A percentile compares a stretch with the other conserved stretches of the same genome.
phyloP scores from a whole-genome alignment of 2,329 filamentous ascomycete genomes.

The Scedosporium apiospermum region DNA sequence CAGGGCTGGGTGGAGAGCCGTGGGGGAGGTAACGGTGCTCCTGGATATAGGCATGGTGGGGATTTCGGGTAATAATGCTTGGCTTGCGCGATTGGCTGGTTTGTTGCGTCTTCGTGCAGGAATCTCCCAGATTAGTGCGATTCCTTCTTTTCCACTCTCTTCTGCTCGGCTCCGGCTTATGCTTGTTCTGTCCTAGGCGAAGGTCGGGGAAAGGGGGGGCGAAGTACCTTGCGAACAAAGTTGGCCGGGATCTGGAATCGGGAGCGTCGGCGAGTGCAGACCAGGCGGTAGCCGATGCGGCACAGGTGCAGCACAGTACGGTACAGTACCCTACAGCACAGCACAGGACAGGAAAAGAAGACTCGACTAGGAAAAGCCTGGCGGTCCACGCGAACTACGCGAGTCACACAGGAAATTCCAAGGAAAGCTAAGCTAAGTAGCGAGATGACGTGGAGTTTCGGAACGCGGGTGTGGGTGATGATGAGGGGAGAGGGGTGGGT shows the following conservation, averaged over 20 bases:
- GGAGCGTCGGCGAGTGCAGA: not conserved
- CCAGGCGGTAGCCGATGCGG: not conserved
- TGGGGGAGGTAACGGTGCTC: conserved; percentile 32
- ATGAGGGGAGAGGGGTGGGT: too few species aligned
- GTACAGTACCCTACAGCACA: too few species aligned
- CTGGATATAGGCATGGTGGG: conserved; percentile 21
- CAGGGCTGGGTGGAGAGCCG: conserved; percentile 41
- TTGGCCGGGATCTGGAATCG: not conserved
- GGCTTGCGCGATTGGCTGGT: conserved; percentile 1
- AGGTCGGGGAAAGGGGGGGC: not conserved
- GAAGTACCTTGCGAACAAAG: not conserved
- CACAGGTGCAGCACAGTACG: too few species aligned
- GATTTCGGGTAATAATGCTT: conserved; percentile 6
- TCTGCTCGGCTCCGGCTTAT: not conserved
- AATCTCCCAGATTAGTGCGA: not conserved
- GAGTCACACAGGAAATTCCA: not conserved
- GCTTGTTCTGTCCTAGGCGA: not conserved
- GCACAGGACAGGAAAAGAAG: not conserved
- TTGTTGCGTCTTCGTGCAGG: not conserved
- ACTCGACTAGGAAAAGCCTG: not conserved
- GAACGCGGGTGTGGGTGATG: not conserved
- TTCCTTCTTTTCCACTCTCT: not conserved
- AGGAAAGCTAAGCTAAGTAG: not conserved
- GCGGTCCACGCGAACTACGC: not conserved
- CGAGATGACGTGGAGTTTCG: conserved; percentile 2